A percentile compares a stretch with the other conserved stretches of the same genome.
Conservation (phyloP, 1,284 basidiomycete species). For the Microbotryum silenes-acaulis region DNA sequence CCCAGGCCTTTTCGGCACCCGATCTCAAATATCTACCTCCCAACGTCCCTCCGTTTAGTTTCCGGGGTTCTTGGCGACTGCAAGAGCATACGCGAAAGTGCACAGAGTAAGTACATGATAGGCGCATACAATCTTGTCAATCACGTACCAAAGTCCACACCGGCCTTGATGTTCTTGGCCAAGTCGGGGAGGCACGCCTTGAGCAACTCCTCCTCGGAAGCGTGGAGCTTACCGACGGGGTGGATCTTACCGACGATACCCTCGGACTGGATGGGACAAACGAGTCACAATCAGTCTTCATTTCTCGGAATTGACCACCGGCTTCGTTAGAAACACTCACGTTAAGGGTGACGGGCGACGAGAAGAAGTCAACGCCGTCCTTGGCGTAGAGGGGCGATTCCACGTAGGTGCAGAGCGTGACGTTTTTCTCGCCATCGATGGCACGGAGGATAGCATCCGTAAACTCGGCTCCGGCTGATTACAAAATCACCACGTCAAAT, state of each 20-base stretch:
- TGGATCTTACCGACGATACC: slow-evolving; percentile 80
- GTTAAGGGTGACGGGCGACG: slow-evolving; percentile 80
- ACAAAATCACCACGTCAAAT: no score
- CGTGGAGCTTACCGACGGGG: slow-evolving; percentile 64
- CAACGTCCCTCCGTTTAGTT: no score
- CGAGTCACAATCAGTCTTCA: slow-evolving; percentile 9
- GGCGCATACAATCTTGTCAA: no score
- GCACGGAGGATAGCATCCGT: slow-evolving; percentile 72
- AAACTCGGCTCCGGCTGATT: slow-evolving; percentile 73
- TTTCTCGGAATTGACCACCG: background rate
- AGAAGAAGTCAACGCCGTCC: slow-evolving; percentile 69
- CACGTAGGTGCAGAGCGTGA: slow-evolving; percentile 55
- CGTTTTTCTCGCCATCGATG: slow-evolving; percentile 75
- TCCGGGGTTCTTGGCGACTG: no score
- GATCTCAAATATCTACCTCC: no score
- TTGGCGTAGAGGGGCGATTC: slow-evolving; percentile 53
- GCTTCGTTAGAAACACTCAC: slow-evolving; percentile 45
- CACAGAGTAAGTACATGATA: no score
- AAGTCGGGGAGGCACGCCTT: no score
- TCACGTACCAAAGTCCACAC: no score
- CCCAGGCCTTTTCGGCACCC: no score
- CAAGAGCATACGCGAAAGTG: no score
- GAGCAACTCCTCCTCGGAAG: slow-evolving; percentile 61
- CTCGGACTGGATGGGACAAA: slow-evolving; percentile 50
- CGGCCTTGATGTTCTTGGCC: no score